Conservation (phyloP, 768 basidiomycete species). For the Suillus decipiens region DNA sequence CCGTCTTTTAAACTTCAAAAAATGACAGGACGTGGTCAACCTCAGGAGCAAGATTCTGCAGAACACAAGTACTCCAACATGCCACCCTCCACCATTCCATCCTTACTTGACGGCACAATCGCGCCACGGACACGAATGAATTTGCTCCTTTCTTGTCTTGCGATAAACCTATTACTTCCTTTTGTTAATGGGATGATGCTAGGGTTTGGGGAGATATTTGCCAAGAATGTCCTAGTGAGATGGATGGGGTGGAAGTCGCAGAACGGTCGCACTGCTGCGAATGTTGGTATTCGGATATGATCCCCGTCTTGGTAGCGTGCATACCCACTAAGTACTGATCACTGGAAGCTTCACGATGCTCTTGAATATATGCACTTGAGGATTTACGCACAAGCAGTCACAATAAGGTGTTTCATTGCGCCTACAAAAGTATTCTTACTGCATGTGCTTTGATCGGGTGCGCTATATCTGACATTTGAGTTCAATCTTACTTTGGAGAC, state of each 20-base stretch:
- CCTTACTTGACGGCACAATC: conserved; percentile 70
- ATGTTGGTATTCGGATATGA: conserved; percentile 30
- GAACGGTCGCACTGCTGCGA: conserved; percentile 24
- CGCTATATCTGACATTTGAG: neutral
- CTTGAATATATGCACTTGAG: conserved; percentile 4
- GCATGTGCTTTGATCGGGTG: neutral
- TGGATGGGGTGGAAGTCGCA: conserved; percentile 47
- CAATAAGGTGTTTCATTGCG: neutral
- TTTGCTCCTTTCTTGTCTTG: conserved; percentile 71
- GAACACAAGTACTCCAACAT: conserved; percentile 28
- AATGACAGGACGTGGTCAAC: conserved; percentile 28
- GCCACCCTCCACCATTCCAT: conserved; percentile 54
- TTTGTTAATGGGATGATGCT: conserved; percentile 96
- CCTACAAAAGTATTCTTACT: neutral
- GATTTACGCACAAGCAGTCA: neutral
- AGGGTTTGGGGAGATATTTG: conserved; percentile 94
- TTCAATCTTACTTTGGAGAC: neutral
- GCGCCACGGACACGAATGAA: conserved; percentile 54
- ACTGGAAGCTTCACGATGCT: neutral
- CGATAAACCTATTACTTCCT: conserved; percentile 83
- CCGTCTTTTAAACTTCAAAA: conserved; percentile 31
- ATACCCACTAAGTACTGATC: conserved; percentile 1
- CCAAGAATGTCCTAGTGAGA: conserved; percentile 67
- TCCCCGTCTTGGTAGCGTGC: neutral
- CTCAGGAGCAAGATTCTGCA: conserved; percentile 25